A percentile compares a stretch with the other conserved stretches of the same genome.
These are phyloP conservation scores for Hypomontagnella submonticulosa DNA, from an alignment of 495 filamentous ascomycete genomes.

Conservation along the genomic window DNA sequence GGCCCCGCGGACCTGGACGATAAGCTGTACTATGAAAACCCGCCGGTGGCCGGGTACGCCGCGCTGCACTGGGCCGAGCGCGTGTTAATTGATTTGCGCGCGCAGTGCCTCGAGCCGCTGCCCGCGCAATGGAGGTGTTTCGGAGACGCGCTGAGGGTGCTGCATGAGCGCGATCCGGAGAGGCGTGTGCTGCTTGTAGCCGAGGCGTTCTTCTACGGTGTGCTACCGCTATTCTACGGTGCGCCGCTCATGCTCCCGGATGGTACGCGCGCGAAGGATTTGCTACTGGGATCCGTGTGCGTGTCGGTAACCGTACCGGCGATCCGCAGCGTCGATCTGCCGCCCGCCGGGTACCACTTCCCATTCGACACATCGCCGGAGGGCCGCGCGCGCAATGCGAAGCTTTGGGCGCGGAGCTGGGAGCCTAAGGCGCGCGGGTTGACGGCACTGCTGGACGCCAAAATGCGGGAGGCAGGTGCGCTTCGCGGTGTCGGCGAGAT, in stretches of 20 bases:
- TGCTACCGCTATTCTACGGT: conserved; percentile 43
- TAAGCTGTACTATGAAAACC: conserved; percentile 32
- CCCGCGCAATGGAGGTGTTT: conserved; percentile 44
- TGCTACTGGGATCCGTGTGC: conserved; percentile 34
- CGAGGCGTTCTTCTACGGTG: conserved; percentile 46
- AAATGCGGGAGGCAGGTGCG: conserved; percentile 37
- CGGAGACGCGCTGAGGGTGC: conserved; percentile 30
- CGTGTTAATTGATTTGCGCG: conserved; percentile 36
- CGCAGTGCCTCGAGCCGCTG: conserved; percentile 40
- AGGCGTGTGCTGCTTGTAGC: conserved; percentile 47
- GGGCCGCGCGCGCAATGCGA: conserved; percentile 31
- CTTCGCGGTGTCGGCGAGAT: conserved; percentile 2
- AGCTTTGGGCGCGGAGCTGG: conserved; percentile 38
- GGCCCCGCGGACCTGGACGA: conserved; percentile 45
- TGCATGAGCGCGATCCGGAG: conserved; percentile 35
- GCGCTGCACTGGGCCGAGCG: conserved; percentile 36
- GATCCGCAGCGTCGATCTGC: conserved; percentile 46
- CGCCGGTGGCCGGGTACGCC: conserved; percentile 20
- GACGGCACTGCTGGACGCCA: conserved; percentile 23
- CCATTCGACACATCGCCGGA: conserved; percentile 32
- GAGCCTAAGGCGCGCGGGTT: conserved; percentile 16
- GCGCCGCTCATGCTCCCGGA: conserved; percentile 31
- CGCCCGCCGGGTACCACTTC: conserved; percentile 36
- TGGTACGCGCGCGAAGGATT: conserved; percentile 12
- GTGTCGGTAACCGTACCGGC: conserved; percentile 40